Evolutionary conservation across 305 asterid species (phyloP).

Genomic region (Fraxinus velutina): DNA sequence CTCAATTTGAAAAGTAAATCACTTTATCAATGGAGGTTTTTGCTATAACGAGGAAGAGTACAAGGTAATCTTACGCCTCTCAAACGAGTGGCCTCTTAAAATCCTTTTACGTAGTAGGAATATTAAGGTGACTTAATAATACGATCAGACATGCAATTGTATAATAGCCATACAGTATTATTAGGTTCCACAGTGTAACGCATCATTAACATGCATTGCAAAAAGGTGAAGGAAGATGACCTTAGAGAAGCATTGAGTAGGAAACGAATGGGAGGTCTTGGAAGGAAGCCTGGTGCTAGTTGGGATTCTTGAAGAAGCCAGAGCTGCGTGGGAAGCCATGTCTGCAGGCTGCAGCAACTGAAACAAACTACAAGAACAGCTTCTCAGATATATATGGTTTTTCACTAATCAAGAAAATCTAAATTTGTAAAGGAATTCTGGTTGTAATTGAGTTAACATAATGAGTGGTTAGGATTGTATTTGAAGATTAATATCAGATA

Average conservation of each 20-base stretch:
- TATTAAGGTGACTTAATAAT: neutral
- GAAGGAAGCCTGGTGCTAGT: conserved; percentile 55
- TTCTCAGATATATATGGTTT: conserved; percentile 11
- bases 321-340: conserved; percentile 89
- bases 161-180: neutral
- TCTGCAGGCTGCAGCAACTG: conserved; percentile 45
- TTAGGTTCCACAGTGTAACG: neutral
- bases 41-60: neutral
- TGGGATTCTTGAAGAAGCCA: conserved; percentile 85
- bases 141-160: neutral
- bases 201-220: neutral
- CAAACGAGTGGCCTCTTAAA: neutral
- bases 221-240: conserved; percentile 22
- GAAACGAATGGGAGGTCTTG: conserved; percentile 42
- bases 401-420: conserved; percentile 14
- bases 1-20: neutral
- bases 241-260: conserved; percentile 72
- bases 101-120: neutral
- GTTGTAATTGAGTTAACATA: conserved; percentile 37
- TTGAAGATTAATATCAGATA: conserved; percentile 49
- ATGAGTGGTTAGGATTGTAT: conserved; percentile 59
- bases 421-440: conserved; percentile 32
- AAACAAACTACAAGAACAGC: conserved; percentile 21
- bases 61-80: neutral
- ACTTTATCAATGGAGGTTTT: neutral